Evolutionary conservation across 2,329 filamentous ascomycete species (phyloP).

Genomic region (Colletotrichum karsti): DNA sequence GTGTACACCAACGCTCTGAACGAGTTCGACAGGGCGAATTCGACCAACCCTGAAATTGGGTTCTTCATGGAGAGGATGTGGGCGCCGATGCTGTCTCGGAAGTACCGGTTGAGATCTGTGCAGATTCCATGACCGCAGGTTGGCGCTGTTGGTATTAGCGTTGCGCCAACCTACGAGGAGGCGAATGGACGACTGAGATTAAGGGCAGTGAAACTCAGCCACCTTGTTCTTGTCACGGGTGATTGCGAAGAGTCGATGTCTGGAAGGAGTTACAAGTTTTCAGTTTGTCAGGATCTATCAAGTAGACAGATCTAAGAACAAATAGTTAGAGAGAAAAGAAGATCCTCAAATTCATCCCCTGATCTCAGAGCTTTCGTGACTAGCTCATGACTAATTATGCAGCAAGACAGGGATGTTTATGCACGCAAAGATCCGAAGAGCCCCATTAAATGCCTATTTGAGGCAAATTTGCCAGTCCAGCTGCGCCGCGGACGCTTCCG

Average conservation of each 20-base stretch:
- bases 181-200: too few species aligned
- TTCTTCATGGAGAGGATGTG: conserved; percentile 32
- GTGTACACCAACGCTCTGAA: conserved; percentile 15
- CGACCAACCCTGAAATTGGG: conserved; percentile 26
- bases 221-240: too few species aligned
- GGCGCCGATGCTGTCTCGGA: conserved; percentile 28
- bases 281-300: too few species aligned
- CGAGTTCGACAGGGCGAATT: conserved; percentile 27
- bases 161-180: too few species aligned
- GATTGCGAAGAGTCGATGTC: too few species aligned
- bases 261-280: too few species aligned
- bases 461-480: neutral
- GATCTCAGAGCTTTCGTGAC: neutral
- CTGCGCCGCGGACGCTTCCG: neutral
- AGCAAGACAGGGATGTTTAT: neutral
- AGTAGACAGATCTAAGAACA: too few species aligned
- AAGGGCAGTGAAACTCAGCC: too few species aligned
- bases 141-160: too few species aligned
- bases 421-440: neutral
- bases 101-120: conserved; percentile 7
- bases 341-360: too few species aligned
- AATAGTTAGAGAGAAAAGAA: too few species aligned
- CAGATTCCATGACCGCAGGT: conserved; percentile 4
- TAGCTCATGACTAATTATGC: neutral
- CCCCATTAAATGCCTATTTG: neutral